These are phyloP conservation scores for Blastobotrys aristatus DNA, from an alignment of 1,139 yeast genomes.

Conservation along the genomic window DNA sequence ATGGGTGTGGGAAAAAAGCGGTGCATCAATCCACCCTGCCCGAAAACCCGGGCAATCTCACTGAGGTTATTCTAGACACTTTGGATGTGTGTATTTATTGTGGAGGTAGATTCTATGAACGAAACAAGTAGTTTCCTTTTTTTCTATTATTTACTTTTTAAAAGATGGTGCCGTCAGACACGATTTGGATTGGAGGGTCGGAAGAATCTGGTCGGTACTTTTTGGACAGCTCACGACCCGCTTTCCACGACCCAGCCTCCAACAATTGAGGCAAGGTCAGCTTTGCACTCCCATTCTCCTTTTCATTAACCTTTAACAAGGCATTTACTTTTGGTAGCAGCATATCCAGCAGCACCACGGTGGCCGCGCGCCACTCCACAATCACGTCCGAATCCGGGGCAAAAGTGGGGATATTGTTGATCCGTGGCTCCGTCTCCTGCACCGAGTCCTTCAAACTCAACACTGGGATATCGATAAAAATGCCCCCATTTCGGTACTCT, in stretches of 20 bases:
- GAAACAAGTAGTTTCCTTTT: slow-evolving; percentile 16
- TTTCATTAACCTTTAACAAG: slow-evolving; percentile 29
- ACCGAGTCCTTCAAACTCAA: slow-evolving; percentile 37
- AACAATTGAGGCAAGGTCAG: slow-evolving; percentile 49
- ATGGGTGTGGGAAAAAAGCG: slow-evolving; percentile 22
- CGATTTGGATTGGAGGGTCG: slow-evolving; percentile 56
- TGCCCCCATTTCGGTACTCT: slow-evolving; percentile 60
- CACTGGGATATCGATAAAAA: slow-evolving; percentile 50
- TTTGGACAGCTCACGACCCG: slow-evolving; percentile 54
- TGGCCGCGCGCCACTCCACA: slow-evolving; percentile 61
- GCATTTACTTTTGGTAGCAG: slow-evolving; percentile 46
- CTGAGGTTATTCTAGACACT: slow-evolving; percentile 17
- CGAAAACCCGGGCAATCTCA: slow-evolving; percentile 12
- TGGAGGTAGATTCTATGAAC: slow-evolving; percentile 24
- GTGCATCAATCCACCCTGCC: slow-evolving; percentile 8
- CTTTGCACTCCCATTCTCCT: neutral
- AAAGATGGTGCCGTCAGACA: slow-evolving; percentile 58
- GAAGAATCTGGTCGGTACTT: slow-evolving; percentile 42
- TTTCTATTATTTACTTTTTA: slow-evolving; percentile 20
- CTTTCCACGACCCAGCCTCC: slow-evolving; percentile 63
- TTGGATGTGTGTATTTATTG: slow-evolving; percentile 25
- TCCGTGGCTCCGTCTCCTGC: slow-evolving; percentile 30
- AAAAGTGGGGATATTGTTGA: slow-evolving; percentile 42
- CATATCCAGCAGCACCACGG: slow-evolving; percentile 50
- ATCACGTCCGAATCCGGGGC: slow-evolving; percentile 51